Evolutionary conservation across 106 monocot species (phyloP).

Genomic region (Dendrobium nobile): DNA sequence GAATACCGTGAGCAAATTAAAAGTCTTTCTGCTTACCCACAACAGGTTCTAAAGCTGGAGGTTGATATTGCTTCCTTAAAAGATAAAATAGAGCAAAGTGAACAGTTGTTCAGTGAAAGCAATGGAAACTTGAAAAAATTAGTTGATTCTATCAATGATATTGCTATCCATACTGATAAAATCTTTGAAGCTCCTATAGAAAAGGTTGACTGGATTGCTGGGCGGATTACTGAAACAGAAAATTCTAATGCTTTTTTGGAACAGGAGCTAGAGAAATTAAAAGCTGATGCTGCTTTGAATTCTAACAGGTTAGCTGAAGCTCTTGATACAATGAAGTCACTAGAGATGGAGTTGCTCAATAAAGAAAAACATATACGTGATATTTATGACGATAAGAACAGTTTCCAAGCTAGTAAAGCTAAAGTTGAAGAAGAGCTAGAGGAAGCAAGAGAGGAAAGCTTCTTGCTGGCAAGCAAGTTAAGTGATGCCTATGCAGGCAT

Average conservation of each 20-base stretch:
- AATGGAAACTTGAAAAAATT: constrained; percentile 33
- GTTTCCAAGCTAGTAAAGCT: constrained; percentile 20
- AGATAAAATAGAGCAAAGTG: constrained; percentile 35
- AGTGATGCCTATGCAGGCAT: constrained; percentile 41
- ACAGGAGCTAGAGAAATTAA: constrained; percentile 50
- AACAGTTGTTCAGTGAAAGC: constrained; percentile 40
- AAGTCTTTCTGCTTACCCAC: constrained; percentile 29
- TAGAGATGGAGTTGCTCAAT: constrained; percentile 48
- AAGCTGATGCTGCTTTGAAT: constrained; percentile 33
- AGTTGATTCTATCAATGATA: constrained; percentile 33
- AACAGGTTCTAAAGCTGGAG: constrained; percentile 49
- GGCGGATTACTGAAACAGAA: constrained; percentile 38
- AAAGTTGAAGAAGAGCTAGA: constrained; percentile 48
- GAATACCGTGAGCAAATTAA: constrained; percentile 53
- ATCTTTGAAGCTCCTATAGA: constrained; percentile 49
- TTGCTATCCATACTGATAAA: constrained; percentile 35
- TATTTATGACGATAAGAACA: constrained; percentile 53
- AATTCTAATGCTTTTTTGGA: constrained; percentile 20
- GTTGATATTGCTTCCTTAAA: constrained; percentile 41
- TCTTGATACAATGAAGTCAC: constrained; percentile 28
- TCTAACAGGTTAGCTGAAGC: constrained; percentile 37
- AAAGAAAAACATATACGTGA: constrained; percentile 26
- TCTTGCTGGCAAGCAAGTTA: constrained; percentile 35
- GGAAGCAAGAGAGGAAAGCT: constrained; percentile 51
- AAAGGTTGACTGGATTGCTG: constrained; percentile 44